These are phyloP conservation scores for Aspergillus fructus DNA, from an alignment of 2,329 filamentous ascomycete species.

Conservation along the genomic window DNA sequence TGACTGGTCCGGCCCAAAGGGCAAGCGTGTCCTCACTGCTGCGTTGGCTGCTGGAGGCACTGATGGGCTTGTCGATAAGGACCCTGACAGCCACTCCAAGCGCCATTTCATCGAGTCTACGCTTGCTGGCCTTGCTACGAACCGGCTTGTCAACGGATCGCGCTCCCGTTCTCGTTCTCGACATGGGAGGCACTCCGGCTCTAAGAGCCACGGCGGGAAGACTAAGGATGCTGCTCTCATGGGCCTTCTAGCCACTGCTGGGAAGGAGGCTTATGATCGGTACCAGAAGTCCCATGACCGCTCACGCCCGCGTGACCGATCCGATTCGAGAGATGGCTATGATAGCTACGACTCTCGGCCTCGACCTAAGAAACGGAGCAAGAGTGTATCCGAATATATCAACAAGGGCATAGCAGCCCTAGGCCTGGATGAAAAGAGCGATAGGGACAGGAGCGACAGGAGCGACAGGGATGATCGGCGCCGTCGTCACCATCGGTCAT, in stretches of 20 bases:
- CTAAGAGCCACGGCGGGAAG: constrained; percentile 42
- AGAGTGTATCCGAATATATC: constrained; percentile 47
- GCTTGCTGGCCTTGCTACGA: constrained; percentile 82
- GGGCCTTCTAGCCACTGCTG: constrained; percentile 47
- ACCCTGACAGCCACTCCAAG: constrained; percentile 72
- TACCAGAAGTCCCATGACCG: constrained; percentile 43
- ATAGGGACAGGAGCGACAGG: constrained; percentile 23
- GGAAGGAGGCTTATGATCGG: constrained; percentile 47
- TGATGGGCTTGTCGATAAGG: constrained; percentile 68
- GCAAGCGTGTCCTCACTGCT: constrained; percentile 85
- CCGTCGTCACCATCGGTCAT: constrained; percentile 30
- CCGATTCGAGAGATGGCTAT: constrained; percentile 53
- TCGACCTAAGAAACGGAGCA: constrained; percentile 47
- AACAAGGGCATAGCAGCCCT: constrained; percentile 45
- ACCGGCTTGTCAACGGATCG: constrained; percentile 79
- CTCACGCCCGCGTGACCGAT: constrained; percentile 37
- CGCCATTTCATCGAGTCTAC: constrained; percentile 83
- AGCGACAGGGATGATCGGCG: constrained; percentile 31
- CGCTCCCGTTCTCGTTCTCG: constrained; percentile 70
- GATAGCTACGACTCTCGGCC: constrained; percentile 41
- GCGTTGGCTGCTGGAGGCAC: constrained; percentile 82
- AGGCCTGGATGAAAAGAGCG: constrained; percentile 39
- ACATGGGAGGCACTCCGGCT: constrained; percentile 41
- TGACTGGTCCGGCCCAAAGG: constrained; percentile 86
- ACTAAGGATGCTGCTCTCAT: constrained; percentile 44